Evolutionary conservation across 2,329 filamentous ascomycete species (phyloP).

Genomic region (Polytolypa hystricis): DNA sequence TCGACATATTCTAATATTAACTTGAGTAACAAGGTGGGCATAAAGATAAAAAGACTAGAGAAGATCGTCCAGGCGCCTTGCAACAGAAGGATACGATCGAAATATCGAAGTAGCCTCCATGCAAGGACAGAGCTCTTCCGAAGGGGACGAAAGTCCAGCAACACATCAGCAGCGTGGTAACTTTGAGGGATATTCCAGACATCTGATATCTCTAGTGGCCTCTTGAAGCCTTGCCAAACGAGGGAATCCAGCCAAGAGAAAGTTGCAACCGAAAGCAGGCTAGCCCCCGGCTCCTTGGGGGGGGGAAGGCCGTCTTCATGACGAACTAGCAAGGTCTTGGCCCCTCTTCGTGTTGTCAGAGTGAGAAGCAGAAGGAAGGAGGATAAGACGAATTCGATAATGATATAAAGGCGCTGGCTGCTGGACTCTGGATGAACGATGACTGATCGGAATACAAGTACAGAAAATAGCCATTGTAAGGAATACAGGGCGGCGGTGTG

Average conservation of each 20-base stretch:
- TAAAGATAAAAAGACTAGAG: slow-evolving; percentile 75
- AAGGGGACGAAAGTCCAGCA: slow-evolving; percentile 72
- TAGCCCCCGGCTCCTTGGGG: slow-evolving; percentile 75
- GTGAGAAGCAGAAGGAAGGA: slow-evolving; percentile 66
- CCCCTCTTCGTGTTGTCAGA: slow-evolving; percentile 77
- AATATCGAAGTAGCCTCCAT: slow-evolving; percentile 73
- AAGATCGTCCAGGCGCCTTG: slow-evolving; percentile 74
- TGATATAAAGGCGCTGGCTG: slow-evolving; percentile 52
- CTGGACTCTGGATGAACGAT: slow-evolving; percentile 63
- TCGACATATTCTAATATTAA: slow-evolving; percentile 93
- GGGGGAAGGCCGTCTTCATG: slow-evolving; percentile 83
- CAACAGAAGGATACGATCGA: slow-evolving; percentile 61
- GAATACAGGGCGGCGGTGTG: slow-evolving; percentile 81
- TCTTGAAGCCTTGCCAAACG: slow-evolving; percentile 78
- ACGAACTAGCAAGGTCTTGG: slow-evolving; percentile 76
- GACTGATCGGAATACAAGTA: slow-evolving; percentile 73
- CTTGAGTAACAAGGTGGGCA: slow-evolving; percentile 80
- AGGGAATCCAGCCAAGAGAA: slow-evolving; percentile 88
- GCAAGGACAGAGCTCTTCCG: slow-evolving; percentile 72
- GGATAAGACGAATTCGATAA: slow-evolving; percentile 63
- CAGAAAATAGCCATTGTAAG: slow-evolving; percentile 64
- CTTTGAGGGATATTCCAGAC: slow-evolving; percentile 86
- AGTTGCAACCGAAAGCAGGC: slow-evolving; percentile 73
- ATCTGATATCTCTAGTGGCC: slow-evolving; percentile 68
- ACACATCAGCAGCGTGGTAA: slow-evolving; percentile 73